These are phyloP conservation scores for Mycena albidolilacea DNA, from an alignment of 768 basidiomycete species.

Conservation along the genomic window DNA sequence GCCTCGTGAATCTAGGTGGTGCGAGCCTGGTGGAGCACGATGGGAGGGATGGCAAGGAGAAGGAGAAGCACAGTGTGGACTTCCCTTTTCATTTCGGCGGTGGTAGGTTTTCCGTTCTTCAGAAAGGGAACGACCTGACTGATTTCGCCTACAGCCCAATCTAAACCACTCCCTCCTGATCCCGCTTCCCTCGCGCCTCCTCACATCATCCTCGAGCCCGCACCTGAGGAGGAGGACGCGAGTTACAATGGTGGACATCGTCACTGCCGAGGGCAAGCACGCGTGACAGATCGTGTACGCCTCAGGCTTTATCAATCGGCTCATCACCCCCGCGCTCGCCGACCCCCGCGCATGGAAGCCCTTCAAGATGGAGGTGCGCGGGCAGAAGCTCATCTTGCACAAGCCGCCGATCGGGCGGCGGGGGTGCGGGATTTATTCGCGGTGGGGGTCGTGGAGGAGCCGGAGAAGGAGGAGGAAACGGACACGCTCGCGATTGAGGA, in stretches of 20 bases:
- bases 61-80: slow-evolving; percentile 25
- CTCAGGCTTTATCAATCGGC: slow-evolving; percentile 83
- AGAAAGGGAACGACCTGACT: not conserved
- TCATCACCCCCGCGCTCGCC: slow-evolving; percentile 62
- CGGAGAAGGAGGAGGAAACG: slow-evolving; percentile 46
- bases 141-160: slow-evolving; percentile 1
- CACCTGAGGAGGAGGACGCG: not conserved
- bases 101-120: not conserved
- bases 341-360: slow-evolving; percentile 85
- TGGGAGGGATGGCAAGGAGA: slow-evolving; percentile 38
- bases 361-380: slow-evolving; percentile 42
- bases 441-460: slow-evolving; percentile 69
- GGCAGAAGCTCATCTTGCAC: too few species aligned
- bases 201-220: too few species aligned
- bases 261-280: slow-evolving; percentile 59
- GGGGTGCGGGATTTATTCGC: slow-evolving; percentile 41
- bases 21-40: slow-evolving; percentile 66
- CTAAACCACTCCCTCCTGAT: slow-evolving; percentile 10
- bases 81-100: slow-evolving; percentile 30
- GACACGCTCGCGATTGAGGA: slow-evolving; percentile 65
- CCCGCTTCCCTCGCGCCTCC: slow-evolving; percentile 13
- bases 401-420: too few species aligned
- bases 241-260: too few species aligned
- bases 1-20: slow-evolving; percentile 59
- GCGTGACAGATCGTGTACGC: slow-evolving; percentile 86